Conservation (phyloP, 2,329 filamentous ascomycete genomes). For the Sporothrix globosa region DNA sequence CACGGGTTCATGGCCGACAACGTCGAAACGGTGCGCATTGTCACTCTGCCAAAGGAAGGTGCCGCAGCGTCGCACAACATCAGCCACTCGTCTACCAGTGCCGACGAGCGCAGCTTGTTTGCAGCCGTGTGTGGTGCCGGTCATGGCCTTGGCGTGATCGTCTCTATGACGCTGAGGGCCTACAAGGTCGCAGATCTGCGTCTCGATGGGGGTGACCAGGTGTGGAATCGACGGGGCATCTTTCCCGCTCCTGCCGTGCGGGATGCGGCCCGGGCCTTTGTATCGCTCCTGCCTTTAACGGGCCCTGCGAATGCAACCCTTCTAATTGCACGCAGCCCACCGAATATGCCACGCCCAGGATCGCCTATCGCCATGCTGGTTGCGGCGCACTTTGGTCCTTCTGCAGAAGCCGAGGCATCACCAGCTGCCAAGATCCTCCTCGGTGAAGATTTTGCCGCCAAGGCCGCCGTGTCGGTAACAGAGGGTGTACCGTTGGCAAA, state of each 20-base stretch:
- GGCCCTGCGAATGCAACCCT: background rate
- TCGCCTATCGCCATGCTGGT: background rate
- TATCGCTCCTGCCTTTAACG: background rate
- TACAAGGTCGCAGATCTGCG: slow-evolving; percentile 39
- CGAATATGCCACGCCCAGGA: background rate
- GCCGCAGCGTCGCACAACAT: slow-evolving; percentile 32
- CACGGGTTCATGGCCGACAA: slow-evolving; percentile 45
- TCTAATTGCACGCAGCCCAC: background rate
- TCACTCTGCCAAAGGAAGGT: slow-evolving; percentile 37
- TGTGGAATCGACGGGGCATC: slow-evolving; percentile 43
- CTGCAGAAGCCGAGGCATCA: background rate
- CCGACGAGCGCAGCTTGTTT: slow-evolving; percentile 41
- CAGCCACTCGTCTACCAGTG: slow-evolving; percentile 32
- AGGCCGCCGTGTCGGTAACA: slow-evolving; percentile 1
- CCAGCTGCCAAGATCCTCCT: background rate
- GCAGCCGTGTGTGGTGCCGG: slow-evolving; percentile 42
- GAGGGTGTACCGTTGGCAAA: slow-evolving; percentile 9
- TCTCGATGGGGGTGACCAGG: slow-evolving; percentile 39
- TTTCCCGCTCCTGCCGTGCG: slow-evolving; percentile 40
- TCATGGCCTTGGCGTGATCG: slow-evolving; percentile 43
- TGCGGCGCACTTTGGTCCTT: slow-evolving; percentile 10
- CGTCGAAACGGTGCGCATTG: slow-evolving; percentile 40
- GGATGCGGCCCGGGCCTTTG: background rate
- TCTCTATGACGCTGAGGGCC: slow-evolving; percentile 38
- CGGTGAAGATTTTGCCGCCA: background rate